phyloP scores from a whole-genome alignment of 208 protist genomes.

The Wallacemonas rigidus region DNA sequence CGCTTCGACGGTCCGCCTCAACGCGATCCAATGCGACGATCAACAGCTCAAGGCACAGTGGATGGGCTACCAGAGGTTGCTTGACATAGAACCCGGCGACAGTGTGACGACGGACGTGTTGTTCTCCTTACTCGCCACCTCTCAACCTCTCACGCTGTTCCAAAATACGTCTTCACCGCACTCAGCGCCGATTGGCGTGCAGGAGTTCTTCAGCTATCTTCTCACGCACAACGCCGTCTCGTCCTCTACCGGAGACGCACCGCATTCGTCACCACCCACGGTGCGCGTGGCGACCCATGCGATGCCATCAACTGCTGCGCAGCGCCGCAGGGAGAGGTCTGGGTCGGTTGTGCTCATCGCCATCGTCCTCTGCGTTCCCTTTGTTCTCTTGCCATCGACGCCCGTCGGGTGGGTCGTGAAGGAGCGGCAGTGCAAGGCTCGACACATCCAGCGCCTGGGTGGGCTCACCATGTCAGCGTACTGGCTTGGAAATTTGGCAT shows the following conservation, averaged over 20 bases:
- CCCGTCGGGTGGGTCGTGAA: conserved; percentile 74
- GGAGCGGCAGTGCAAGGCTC: conserved; percentile 68
- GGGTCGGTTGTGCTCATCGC: conserved; percentile 35
- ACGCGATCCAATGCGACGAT: conserved; percentile 38
- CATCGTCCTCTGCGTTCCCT: conserved; percentile 65
- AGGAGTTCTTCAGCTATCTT: conserved; percentile 24
- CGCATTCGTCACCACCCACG: conserved; percentile 4
- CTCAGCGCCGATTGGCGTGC: conserved; percentile 20
- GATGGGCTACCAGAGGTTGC: neutral
- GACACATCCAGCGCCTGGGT: conserved; percentile 81
- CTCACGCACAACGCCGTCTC: neutral
- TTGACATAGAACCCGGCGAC: conserved; percentile 21
- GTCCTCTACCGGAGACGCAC: neutral
- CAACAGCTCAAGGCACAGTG: neutral
- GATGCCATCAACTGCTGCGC: conserved; percentile 26
- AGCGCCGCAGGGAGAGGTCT: conserved; percentile 8
- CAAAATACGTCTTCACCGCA: conserved; percentile 37
- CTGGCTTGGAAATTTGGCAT: conserved; percentile 74
- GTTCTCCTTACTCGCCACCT: conserved; percentile 40
- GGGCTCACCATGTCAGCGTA: conserved; percentile 65
- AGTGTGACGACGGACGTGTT: conserved; percentile 16
- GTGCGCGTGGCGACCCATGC: conserved; percentile 14
- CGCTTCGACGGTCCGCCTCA: conserved; percentile 21
- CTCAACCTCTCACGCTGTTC: conserved; percentile 22
- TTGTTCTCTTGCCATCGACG: conserved; percentile 70